Evolutionary conservation across 2,329 filamentous ascomycete species (phyloP).

Genomic region (Mollisiaceae sp.): DNA sequence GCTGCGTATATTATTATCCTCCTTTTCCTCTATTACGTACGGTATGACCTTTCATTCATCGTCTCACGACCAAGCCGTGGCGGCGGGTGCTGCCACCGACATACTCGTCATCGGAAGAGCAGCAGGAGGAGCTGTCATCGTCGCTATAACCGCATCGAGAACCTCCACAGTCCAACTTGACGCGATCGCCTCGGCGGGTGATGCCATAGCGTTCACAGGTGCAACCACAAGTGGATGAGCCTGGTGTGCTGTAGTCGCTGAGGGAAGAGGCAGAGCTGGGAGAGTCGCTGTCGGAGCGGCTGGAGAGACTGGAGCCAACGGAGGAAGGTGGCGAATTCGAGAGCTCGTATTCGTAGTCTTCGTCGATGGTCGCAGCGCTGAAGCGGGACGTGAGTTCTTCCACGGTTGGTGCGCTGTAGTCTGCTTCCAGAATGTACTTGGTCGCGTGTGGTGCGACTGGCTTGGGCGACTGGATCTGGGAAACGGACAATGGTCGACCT

Average conservation of each 20-base stretch:
- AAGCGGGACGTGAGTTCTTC: constrained; percentile 83
- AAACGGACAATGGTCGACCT: constrained; percentile 85
- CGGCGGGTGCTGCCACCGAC: constrained; percentile 61
- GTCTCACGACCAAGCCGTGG: constrained; percentile 64
- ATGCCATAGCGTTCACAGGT: constrained; percentile 97
- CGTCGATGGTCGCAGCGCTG: constrained; percentile 62
- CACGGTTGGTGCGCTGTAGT: constrained; percentile 76
- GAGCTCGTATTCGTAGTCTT: constrained; percentile 56
- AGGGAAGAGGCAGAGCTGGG: constrained; percentile 69
- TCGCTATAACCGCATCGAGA: constrained; percentile 83
- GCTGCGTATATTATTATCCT: constrained; percentile 28
- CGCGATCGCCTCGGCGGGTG: constrained; percentile 87
- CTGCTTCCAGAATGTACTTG: constrained; percentile 81
- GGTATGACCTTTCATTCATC: constrained; percentile 33
- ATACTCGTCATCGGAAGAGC: constrained; percentile 69
- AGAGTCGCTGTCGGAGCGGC: constrained; percentile 75
- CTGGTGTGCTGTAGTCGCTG: constrained; percentile 79
- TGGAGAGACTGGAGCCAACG: constrained; percentile 72
- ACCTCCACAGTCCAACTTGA: constrained; percentile 96
- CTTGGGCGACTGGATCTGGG: constrained; percentile 89
- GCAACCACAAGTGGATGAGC: constrained; percentile 79
- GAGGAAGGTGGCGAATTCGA: constrained; percentile 68
- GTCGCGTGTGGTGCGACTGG: constrained; percentile 88
- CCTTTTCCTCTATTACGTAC: constrained; percentile 9
- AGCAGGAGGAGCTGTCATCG: constrained; percentile 71